Base-by-base conservation (phyloP, 805 yeast genomes). In the Kodamaea lidongshanica region DNA sequence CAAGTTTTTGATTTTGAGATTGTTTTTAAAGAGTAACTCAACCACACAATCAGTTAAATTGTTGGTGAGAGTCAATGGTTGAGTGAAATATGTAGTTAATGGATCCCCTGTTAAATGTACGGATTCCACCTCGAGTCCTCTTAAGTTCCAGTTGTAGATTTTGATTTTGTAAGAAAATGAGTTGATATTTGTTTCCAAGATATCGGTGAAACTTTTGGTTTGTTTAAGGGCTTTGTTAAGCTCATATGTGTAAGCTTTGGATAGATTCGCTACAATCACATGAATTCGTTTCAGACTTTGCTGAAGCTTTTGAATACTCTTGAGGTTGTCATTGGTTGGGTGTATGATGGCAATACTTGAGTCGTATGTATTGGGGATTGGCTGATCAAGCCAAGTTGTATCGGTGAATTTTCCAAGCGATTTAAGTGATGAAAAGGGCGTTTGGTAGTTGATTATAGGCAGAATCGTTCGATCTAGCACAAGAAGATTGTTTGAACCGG, bases 391-490 rank as follows among this genome's bases (percentile, higher is more conserved):
- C 44, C 44, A 40, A 2, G 37, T 25, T 7, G 37, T 25, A 16
- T 40, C 37, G 16, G 15, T 37, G 28, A 79, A 70, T 30, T 75
- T 57, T 3, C 70, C 77, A 21, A 54, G 59, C 21, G 61, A 59
- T 42, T 72, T 72, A 17, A 79, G 58, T 6, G 52, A 47, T 32
- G 72, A 65, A 48, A 77, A 78, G 7, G 79, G 72, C 8, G 77
- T 67, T 19, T 78, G 54, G 20, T 58, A 58, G 45, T 80, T 74
- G 33, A 79, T 52, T 8, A 70, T 45, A 1, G 70, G 55, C 3
- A 79, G 61, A 21, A 78, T 45, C 4, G 52, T 44, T 18, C 58
- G 57, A 36, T 78, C 79, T 19, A 76, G 49, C 10, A 67, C 31
- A 12, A 50, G 43, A 17, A 50, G 38, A 25, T 45, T 48, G 32